phyloP scores from a whole-genome alignment of 2,329 filamentous ascomycete species.

The Trematosphaeria pertusa region DNA sequence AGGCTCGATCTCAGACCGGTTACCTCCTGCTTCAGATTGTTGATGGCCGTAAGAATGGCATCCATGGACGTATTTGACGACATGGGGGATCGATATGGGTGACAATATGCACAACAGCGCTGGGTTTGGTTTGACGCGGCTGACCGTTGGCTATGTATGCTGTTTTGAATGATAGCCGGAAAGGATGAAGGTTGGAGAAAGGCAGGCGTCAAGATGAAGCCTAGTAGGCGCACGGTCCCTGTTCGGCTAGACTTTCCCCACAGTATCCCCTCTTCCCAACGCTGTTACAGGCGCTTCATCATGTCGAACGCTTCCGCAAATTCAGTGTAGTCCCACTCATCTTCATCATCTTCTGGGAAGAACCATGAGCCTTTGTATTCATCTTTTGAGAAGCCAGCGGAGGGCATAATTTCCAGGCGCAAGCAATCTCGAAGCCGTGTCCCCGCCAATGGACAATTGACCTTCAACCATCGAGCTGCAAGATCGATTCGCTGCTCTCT shows the following conservation, averaged over 20 bases:
- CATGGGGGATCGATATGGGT: background rate
- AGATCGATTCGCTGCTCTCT: slow-evolving; percentile 33
- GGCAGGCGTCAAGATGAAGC: background rate
- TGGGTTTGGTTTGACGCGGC: no score
- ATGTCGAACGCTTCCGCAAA: slow-evolving; percentile 23
- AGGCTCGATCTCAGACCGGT: background rate
- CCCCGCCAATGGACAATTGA: slow-evolving; percentile 26
- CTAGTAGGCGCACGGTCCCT: background rate
- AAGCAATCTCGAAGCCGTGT: slow-evolving; percentile 31
- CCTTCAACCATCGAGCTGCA: slow-evolving; percentile 34
- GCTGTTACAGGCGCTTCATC: background rate
- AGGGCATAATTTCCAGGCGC: slow-evolving; percentile 32
- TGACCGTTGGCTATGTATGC: no score
- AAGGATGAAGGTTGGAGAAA: background rate
- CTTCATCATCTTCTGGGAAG: slow-evolving; percentile 25
- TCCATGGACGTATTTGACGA: background rate
- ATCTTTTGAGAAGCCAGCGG: slow-evolving; percentile 15
- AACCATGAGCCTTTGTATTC: slow-evolving; percentile 32
- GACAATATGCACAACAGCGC: no score
- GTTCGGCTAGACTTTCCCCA: no score
- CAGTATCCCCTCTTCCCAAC: no score
- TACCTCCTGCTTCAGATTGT: slow-evolving; percentile 4
- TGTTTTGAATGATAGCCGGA: background rate
- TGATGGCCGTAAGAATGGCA: background rate
- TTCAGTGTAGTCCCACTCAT: slow-evolving; percentile 36